Percentiles rank a stretch among this genome's conserved stretches.
Evolutionary conservation across 2,329 filamentous ascomycete genomes (phyloP).

Genomic region (Clonostachys chloroleuca): DNA sequence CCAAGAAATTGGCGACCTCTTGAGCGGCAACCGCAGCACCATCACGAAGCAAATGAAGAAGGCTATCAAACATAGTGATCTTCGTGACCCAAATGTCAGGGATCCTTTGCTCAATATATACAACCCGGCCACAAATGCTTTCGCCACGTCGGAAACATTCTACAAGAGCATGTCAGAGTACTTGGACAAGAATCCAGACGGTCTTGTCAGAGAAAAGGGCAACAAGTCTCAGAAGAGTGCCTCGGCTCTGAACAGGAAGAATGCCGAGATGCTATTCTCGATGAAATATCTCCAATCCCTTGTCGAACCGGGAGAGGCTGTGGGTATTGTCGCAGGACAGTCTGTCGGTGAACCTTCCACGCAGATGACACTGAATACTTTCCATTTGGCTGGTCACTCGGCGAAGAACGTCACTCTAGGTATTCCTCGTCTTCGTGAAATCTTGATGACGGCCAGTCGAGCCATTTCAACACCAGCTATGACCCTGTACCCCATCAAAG

Average conservation of each 20-base stretch:
- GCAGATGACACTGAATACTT: slow-evolving; percentile 99
- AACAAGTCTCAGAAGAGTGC: slow-evolving; percentile 18
- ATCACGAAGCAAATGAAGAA: slow-evolving; percentile 78
- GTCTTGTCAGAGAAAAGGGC: slow-evolving; percentile 44
- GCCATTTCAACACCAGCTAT: slow-evolving; percentile 88
- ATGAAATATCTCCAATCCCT: slow-evolving; percentile 91
- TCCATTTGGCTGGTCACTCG: slow-evolving; percentile 97
- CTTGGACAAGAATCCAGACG: slow-evolving; percentile 69
- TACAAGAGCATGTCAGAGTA: slow-evolving; percentile 70
- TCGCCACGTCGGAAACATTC: slow-evolving; percentile 87
- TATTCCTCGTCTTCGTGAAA: slow-evolving; percentile 95
- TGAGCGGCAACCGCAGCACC: slow-evolving; percentile 50
- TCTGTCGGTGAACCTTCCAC: slow-evolving; percentile 96
- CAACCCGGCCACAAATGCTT: slow-evolving; percentile 72
- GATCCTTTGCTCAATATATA: slow-evolving; percentile 74
- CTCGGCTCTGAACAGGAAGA: slow-evolving; percentile 54
- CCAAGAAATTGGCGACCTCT: slow-evolving; percentile 35
- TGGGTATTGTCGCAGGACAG: slow-evolving; percentile 94
- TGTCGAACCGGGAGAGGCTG: slow-evolving; percentile 91
- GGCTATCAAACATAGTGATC: slow-evolving; percentile 67
- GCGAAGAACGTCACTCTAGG: slow-evolving; percentile 98
- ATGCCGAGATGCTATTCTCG: slow-evolving; percentile 78
- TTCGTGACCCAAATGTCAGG: slow-evolving; percentile 50
- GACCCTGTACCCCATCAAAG: slow-evolving; percentile 74
- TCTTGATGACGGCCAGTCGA: slow-evolving; percentile 93